A percentile compares a stretch with the other conserved stretches of the same genome.
phyloP scores from a whole-genome alignment of 305 asterid genomes.

The Nicotiana rustica region DNA sequence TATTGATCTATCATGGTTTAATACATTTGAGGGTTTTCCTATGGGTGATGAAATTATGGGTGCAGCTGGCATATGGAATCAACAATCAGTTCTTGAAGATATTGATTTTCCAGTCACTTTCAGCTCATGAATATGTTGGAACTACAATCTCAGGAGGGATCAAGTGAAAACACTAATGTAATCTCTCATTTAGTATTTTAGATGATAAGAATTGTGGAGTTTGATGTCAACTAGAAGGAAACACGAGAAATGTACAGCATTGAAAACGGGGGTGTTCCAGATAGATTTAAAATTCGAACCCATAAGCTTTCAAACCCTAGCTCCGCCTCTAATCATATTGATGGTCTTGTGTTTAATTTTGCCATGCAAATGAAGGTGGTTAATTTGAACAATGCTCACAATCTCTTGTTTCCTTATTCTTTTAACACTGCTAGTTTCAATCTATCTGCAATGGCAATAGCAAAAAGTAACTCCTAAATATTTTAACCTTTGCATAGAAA shows the following conservation, averaged over 20 bases:
- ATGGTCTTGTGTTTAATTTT: neutral
- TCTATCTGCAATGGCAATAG: neutral
- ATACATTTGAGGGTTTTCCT: slow-evolving; percentile 17
- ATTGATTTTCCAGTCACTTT: slow-evolving; percentile 3
- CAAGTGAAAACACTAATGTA: neutral
- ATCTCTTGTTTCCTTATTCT: neutral
- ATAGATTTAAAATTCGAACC: no score
- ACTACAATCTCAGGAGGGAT: neutral
- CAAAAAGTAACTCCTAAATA: neutral
- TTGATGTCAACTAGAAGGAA: neutral
- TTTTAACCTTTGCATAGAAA: neutral
- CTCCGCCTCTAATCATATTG: no score
- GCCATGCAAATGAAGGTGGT: neutral
- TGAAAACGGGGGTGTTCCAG: neutral
- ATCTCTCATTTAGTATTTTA: neutral
- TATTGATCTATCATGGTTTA: neutral
- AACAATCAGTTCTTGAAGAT: slow-evolving; percentile 19
- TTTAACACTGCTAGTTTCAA: neutral
- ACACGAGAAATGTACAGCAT: neutral
- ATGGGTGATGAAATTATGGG: slow-evolving; percentile 23
- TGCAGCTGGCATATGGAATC: slow-evolving; percentile 34
- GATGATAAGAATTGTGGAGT: neutral
- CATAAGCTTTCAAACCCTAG: no score
- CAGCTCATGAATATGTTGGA: neutral
- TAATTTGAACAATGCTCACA: neutral